Evolutionary conservation across 2,329 filamentous ascomycete species (phyloP), one percentile per base, ranked within the genome.

Genomic region (Venturia aucupariae): DNA sequence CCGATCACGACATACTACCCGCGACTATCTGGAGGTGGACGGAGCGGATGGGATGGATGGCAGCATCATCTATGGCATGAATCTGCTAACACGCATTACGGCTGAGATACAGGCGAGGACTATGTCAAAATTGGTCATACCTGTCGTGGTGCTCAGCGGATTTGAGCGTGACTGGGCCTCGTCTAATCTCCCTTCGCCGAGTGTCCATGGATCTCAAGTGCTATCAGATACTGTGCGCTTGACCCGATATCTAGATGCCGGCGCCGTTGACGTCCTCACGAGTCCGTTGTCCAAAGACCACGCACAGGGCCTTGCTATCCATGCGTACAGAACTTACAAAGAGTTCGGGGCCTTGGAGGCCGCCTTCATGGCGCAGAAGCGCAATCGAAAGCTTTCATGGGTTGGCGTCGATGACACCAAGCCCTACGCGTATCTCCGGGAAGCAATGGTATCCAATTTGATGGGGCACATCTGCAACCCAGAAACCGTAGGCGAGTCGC

Each of bases 381-480:
- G 88, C 69, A 86, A 87, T 55, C 84, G 92, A 64, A 95, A 95
- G 75, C 85, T 91, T 63, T 96, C 92, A 0, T 96, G 92, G 92
- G 91, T 96, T 51, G 92, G 92, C 32, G 83, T 95, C 13, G 85
- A 90, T 71, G 90, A 93, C 69, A 85, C 90, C 69, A 89, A 92
- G 73, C 91, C 92, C 1, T 96, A 92, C 77, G 87, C 90, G 19
- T 96, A 96, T 76, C 78, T 97, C 64, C 84, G 92, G 66, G 92
- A 97, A 77, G 90, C 90, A 61, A 96, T 97, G 91, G 92, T 97
- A 5, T 94, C 91, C 1, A 87, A 87, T 65, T 81, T 97, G 65
- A 94, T 96, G 90, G 88, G 87, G 71, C 86, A 90, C 44, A 96
- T 96, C 64, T 96, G 92, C 75, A 89, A 88, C 67, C 84, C 78